Conservation (phyloP, 306 rosid genomes). For the Malus asiatica region DNA sequence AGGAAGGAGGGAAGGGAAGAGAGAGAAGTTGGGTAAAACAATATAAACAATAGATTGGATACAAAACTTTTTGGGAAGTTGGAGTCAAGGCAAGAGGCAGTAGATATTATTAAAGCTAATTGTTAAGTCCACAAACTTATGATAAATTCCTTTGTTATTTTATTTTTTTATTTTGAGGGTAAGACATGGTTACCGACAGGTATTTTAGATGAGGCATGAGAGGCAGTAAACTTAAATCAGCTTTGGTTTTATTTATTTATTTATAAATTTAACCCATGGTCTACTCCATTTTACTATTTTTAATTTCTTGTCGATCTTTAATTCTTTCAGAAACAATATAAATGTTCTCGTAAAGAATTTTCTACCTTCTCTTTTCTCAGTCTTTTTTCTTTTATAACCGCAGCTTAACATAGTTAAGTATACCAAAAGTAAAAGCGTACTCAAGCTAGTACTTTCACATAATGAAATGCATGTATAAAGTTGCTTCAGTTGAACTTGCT, state of each 20-base stretch:
- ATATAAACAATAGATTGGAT: neutral
- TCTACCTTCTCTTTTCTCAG: too few species aligned
- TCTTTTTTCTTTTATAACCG: neutral
- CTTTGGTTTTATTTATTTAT: neutral
- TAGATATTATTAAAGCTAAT: neutral
- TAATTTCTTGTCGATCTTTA: neutral
- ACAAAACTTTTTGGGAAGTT: neutral
- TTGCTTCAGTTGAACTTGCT: conserved; percentile 37
- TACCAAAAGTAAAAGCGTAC: neutral
- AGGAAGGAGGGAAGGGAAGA: neutral
- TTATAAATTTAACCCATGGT: neutral
- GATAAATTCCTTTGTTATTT: neutral
- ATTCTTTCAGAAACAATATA: neutral
- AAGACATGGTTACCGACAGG: neutral
- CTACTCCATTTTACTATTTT: neutral
- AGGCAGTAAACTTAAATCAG: neutral
- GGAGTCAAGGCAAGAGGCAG: neutral
- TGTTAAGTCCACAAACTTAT: neutral
- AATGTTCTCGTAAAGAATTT: neutral
- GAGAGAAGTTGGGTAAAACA: neutral
- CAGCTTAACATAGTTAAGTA: neutral
- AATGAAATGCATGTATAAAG: neutral
- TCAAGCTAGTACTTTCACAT: neutral
- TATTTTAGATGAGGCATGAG: neutral
- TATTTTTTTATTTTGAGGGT: neutral